Percentiles rank a stretch among this genome's conserved stretches.
Conservation (phyloP, 306 rosid species). For the Acacia confusa region DNA sequence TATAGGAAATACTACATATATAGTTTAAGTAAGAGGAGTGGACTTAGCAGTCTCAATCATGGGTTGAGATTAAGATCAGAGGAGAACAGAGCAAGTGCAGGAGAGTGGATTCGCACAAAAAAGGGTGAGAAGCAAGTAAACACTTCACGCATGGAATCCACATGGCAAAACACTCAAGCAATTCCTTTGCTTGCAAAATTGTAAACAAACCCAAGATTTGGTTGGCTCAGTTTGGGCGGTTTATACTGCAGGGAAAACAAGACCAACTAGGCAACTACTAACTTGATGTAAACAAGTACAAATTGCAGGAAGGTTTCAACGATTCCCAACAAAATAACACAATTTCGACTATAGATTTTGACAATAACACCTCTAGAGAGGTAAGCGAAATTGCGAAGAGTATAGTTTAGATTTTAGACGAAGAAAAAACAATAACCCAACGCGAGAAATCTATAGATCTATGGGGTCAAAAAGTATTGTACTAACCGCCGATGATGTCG, state of each 20-base stretch:
- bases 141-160: background rate
- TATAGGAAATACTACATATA: background rate
- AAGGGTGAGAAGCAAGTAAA: background rate
- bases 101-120: background rate
- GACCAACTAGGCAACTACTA: too few species aligned
- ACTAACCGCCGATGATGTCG: background rate
- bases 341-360: background rate
- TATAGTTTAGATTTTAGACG: background rate
- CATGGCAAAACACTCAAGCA: constrained; percentile 5
- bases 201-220: background rate
- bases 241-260: too few species aligned
- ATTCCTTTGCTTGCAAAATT: background rate
- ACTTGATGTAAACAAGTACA: background rate
- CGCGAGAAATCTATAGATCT: background rate
- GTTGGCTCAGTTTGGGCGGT: too few species aligned
- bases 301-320: background rate
- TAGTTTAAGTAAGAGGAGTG: background rate
- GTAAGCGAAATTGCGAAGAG: background rate
- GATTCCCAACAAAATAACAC: background rate
- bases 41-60: background rate
- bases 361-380: background rate
- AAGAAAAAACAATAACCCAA: background rate
- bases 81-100: background rate
- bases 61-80: background rate
- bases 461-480: too few species aligned